These are phyloP conservation scores for Venustampulla echinocandica DNA, from an alignment of 495 filamentous ascomycete genomes.

Conservation along the genomic window DNA sequence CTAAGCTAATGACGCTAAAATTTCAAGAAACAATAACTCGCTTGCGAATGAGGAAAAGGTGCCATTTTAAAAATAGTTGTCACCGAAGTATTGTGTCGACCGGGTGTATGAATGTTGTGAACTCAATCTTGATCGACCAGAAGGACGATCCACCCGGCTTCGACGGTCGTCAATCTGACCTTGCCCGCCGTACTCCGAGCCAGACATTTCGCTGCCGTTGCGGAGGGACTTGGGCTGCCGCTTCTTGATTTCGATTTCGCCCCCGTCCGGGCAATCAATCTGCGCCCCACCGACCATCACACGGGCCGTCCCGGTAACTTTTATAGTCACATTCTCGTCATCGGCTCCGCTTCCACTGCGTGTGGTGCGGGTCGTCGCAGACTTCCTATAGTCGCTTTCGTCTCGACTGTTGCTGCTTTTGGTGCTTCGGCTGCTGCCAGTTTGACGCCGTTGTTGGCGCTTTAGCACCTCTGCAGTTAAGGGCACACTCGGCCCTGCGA, in stretches of 20 bases:
- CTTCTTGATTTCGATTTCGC: slow-evolving; percentile 42
- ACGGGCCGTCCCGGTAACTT: slow-evolving; percentile 27
- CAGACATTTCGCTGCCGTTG: slow-evolving; percentile 16
- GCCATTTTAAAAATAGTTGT: slow-evolving; percentile 9
- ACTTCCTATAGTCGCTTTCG: slow-evolving; percentile 48
- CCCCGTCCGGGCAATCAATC: slow-evolving; percentile 43
- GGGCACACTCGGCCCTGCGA: slow-evolving; percentile 32
- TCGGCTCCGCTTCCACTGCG: slow-evolving; percentile 32
- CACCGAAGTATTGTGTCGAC: slow-evolving; percentile 11
- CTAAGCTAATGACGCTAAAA: slow-evolving; percentile 15
- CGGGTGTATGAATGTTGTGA: slow-evolving; percentile 16
- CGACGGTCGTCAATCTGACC: slow-evolving; percentile 13
- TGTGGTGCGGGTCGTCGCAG: slow-evolving; percentile 46
- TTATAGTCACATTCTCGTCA: slow-evolving; percentile 45
- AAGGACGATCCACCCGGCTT: slow-evolving; percentile 12
- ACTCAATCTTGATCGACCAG: slow-evolving; percentile 8
- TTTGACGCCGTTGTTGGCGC: slow-evolving; percentile 30
- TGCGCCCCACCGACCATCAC: slow-evolving; percentile 36
- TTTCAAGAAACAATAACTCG: slow-evolving; percentile 5
- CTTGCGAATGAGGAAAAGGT: slow-evolving; percentile 6
- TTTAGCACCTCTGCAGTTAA: slow-evolving; percentile 43
- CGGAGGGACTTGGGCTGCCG: slow-evolving; percentile 16
- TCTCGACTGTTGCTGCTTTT: slow-evolving; percentile 44
- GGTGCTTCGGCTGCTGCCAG: slow-evolving; percentile 40
- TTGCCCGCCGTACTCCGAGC: slow-evolving; percentile 18